Base-by-base conservation (phyloP, 371 early-diverging fungal species). In the Mortierella sp. region DNA sequence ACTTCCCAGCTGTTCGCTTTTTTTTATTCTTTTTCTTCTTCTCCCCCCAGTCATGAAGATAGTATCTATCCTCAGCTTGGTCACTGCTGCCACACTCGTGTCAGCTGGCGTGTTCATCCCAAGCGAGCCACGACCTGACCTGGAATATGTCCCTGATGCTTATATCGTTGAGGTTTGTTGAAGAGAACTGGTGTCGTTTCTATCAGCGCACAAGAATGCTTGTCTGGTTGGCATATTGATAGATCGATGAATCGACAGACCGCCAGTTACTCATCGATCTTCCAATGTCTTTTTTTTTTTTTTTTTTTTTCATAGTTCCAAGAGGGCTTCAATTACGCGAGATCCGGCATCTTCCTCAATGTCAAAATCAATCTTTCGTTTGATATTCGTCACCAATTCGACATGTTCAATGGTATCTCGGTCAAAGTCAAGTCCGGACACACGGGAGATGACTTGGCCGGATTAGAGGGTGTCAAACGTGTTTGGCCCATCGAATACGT, bases 391-490 rank as follows among this genome's bases (percentile, higher is more conserved):
- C 61, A 57, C 47, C 49, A 74, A 46, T 74, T 69, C 66, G 54
- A 61, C 39, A 26, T 69, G 59, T 74, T 74, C 62, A 74, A 74
- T 62, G 76, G 76, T 9, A 70, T 70, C 49, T 60, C 76, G 46
- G 65, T 74, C 46, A 48, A 62, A 8, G 66, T 74, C 54, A 61
- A 61, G 39, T 74, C 76, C 7, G 31, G 61, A 30, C 76, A 74
- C 59, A 39, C 57, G 28, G 70, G 76, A 12, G 24, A 58, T 6
- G 64, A 45, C 31, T 23, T 74, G 23, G 65, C 73, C 24, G 2
- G 14, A 24, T 23, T 79, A 53, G 60, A 68, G 19, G 79, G 73
- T 13, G 79, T 79, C 62, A 79, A 79, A 70, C 61, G 61, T n/a
- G 73, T 79, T 47, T 79, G 79, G 79, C 79, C 60, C 46, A 50